phyloP scores from a whole-genome alignment of 2,329 filamentous ascomycete species.

The Nemania bipapillata region DNA sequence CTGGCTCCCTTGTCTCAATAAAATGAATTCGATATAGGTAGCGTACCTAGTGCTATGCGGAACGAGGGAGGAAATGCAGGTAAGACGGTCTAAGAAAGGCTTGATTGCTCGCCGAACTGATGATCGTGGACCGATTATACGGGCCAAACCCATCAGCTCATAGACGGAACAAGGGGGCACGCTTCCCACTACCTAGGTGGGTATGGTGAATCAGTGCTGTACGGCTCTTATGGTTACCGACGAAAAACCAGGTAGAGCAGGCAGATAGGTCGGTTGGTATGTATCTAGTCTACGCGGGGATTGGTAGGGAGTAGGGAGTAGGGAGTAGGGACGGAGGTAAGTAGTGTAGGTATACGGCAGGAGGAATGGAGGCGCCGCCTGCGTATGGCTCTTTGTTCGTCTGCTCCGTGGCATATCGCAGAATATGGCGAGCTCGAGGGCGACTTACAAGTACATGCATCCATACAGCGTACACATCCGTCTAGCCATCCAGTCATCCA shows the following conservation, averaged over 20 bases:
- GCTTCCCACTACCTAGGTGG: constrained; percentile 28
- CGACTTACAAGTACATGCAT: no score
- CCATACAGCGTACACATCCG: no score
- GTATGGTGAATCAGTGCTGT: constrained; percentile 24
- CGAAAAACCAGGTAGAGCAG: background rate
- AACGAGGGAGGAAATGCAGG: constrained; percentile 19
- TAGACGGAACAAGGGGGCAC: constrained; percentile 17
- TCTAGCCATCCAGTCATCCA: no score
- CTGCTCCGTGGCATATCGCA: constrained; percentile 1
- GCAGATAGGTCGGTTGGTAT: background rate
- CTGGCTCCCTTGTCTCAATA: constrained; percentile 10
- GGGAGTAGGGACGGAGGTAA: no score
- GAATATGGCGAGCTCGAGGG: no score
- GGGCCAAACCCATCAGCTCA: constrained; percentile 23
- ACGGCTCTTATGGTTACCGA: constrained; percentile 21
- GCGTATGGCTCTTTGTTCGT: background rate
- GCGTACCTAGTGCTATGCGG: background rate
- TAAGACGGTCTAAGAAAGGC: constrained; percentile 29
- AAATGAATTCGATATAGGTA: constrained; percentile 25
- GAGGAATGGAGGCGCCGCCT: constrained; percentile 1
- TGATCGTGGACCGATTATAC: constrained; percentile 28
- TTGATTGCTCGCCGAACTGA: constrained; percentile 23
- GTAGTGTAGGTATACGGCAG: background rate
- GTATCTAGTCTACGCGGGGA: background rate
- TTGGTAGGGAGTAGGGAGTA: no score